Base-by-base conservation (phyloP, 2,329 filamentous ascomycete genomes). In the Trichoderma harzianum region DNA sequence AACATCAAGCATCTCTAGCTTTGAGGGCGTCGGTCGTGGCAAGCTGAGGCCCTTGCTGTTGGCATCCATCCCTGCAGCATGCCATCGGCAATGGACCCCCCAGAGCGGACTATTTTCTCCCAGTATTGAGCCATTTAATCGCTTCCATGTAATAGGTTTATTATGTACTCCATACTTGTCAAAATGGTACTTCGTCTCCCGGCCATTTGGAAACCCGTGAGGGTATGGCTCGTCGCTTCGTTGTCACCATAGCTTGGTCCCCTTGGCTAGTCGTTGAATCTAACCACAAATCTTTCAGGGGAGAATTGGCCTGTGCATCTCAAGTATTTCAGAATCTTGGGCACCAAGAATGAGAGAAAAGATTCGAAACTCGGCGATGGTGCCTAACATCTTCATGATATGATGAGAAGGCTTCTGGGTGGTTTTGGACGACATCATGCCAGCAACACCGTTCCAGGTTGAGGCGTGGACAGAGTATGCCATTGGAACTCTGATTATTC, bases 391-490 rank as follows among this genome's bases (percentile, higher is more conserved):
- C n/a, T 57, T 30, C 14, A 0, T 57, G 24, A 60, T 34, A 18
- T 14, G 28, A 60, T 60, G n/a, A 39, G 3, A 62, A 39, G n/a
- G 5, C n/a, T 14, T 14, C 26, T 3, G 10, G 28, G 18, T 62
- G 32, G 21, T 6, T 32, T 39, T 10, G 32, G 32, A 62, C 58
- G 30, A 39, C 36, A 64, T 32, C 53, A 79, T 77, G 76, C 53
- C 74, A 12, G 77, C 78, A n/a, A 83, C 81, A 5, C 82, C 83
- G 3, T 84, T 84, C 70, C 80, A 83, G 71, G 78, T 75, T 3
- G 83, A 85, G 73, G 82, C 82, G 10, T 85, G 83, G 83, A 77
- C 77, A 18, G 84, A 85, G 69, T 85, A 84, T 62, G 80, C 77
- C 1, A 75, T 85, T 32, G 83, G 83, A 2, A 73, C 80, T 2